Conservation (phyloP, 2,329 filamentous ascomycete species). For the Fusarium oxysporum region DNA sequence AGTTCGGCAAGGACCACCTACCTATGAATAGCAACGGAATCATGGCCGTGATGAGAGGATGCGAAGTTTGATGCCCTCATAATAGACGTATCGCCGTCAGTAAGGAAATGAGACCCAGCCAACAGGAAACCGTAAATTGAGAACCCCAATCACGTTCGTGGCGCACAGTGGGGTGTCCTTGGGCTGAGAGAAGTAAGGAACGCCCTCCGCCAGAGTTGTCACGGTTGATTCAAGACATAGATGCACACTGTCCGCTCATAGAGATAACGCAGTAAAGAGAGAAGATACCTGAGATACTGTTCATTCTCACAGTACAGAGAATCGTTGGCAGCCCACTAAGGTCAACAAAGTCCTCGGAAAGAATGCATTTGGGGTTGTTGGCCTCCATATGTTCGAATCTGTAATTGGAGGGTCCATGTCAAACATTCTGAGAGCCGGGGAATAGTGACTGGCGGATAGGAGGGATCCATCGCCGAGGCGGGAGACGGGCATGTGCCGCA, state of each 20-base stretch:
- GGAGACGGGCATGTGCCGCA: constrained; percentile 21
- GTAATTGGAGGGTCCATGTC: constrained; percentile 30
- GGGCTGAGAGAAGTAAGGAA: constrained; percentile 1
- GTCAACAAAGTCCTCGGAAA: background rate
- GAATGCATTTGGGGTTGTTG: constrained; percentile 20
- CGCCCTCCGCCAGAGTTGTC: background rate
- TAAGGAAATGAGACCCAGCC: constrained; percentile 16
- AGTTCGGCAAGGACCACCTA: constrained; percentile 7
- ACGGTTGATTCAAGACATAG: background rate
- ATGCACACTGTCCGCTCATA: background rate
- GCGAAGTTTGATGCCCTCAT: constrained; percentile 1
- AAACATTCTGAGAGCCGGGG: constrained; percentile 28
- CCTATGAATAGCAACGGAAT: constrained; percentile 25
- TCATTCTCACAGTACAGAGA: background rate
- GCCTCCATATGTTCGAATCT: constrained; percentile 9
- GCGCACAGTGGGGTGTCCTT: constrained; percentile 17
- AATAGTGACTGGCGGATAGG: constrained; percentile 18
- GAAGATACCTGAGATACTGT: background rate
- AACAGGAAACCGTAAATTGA: constrained; percentile 21
- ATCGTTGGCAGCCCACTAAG: background rate
- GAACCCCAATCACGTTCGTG: constrained; percentile 21
- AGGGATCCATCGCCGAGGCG: constrained; percentile 34
- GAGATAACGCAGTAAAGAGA: background rate
- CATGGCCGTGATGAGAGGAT: constrained; percentile 5
- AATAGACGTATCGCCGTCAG: constrained; percentile 1